Conservation (phyloP, 75 land plant genomes). For the Pinus tabuliformis region DNA sequence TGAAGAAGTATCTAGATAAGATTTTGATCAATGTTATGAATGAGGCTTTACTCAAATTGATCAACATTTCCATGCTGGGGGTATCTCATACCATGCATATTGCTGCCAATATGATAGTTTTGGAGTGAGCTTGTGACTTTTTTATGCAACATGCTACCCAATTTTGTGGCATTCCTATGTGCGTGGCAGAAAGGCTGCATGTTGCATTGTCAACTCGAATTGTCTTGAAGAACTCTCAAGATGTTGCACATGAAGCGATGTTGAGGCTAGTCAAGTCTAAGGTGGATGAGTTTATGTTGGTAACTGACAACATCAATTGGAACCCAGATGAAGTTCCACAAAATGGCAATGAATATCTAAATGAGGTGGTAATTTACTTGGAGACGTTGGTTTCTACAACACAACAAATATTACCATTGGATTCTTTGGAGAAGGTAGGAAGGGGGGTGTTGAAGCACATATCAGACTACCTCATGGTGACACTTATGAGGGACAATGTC, state of each 20-base stretch:
- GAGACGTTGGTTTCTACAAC: constrained; percentile 87
- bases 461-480: constrained; percentile 75
- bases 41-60: constrained; percentile 43
- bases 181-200: constrained; percentile 73
- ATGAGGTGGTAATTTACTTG: constrained; percentile 88
- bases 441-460: constrained; percentile 77
- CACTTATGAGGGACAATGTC: constrained; percentile 69
- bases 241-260: constrained; percentile 46
- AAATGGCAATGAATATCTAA: constrained; percentile 84
- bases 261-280: constrained; percentile 52
- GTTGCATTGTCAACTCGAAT: constrained; percentile 30
- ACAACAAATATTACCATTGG: constrained; percentile 80
- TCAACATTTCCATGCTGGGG: constrained; percentile 42
- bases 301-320: constrained; percentile 83
- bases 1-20: constrained; percentile 89
- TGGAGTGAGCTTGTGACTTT: constrained; percentile 94
- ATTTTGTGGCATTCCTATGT: constrained; percentile 80
- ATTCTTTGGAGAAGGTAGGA: constrained; percentile 60
- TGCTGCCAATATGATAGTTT: constrained; percentile 92
- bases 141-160: constrained; percentile 89
- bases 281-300: constrained; percentile 76
- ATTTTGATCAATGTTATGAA: constrained; percentile 48
- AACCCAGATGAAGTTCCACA: constrained; percentile 72
- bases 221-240: constrained; percentile 58
- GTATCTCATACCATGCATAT: constrained; percentile 97